phyloP scores from a whole-genome alignment of 768 basidiomycete species.

The Tylopilus intermedius region DNA sequence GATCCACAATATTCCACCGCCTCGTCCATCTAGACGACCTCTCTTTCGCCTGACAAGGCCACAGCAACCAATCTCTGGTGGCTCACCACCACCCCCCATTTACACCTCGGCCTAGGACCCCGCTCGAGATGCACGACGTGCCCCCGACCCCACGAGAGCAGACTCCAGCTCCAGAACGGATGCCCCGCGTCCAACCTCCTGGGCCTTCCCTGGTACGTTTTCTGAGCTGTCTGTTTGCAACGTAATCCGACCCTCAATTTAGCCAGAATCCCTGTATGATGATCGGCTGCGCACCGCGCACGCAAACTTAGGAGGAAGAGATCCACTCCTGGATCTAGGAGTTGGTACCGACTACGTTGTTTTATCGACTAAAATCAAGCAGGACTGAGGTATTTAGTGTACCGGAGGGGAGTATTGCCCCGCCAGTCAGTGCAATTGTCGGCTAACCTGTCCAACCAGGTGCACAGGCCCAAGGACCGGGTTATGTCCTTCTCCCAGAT shows the following conservation, averaged over 20 bases:
- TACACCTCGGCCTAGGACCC: slow-evolving; percentile 9
- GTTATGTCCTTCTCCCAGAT: too few relatives aligned
- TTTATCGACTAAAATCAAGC: not conserved
- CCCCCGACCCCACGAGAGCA: slow-evolving; percentile 13
- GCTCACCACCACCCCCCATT: not conserved
- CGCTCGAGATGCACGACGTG: not conserved
- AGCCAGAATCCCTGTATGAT: slow-evolving; percentile 23
- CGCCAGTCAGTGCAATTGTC: slow-evolving; percentile 27
- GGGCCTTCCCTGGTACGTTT: slow-evolving; percentile 18
- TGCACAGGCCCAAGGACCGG: too few relatives aligned
- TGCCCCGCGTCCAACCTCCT: slow-evolving; percentile 23
- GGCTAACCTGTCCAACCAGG: slow-evolving; percentile 15
- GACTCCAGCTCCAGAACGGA: slow-evolving; percentile 19
- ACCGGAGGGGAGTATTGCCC: slow-evolving; percentile 17
- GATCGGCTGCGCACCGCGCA: slow-evolving; percentile 26
- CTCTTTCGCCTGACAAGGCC: slow-evolving; percentile 1
- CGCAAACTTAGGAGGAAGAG: slow-evolving; percentile 12
- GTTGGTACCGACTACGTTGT: slow-evolving; percentile 26
- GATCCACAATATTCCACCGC: slow-evolving; percentile 5
- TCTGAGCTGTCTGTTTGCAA: not conserved
- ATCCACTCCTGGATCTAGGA: slow-evolving; percentile 14
- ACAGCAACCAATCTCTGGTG: not conserved
- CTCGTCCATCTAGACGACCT: slow-evolving; percentile 6
- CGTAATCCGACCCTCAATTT: slow-evolving; percentile 2
- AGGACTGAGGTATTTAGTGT: not conserved